Conservation (phyloP, 2,329 filamentous ascomycete species). For the Sporothrix phasma region DNA sequence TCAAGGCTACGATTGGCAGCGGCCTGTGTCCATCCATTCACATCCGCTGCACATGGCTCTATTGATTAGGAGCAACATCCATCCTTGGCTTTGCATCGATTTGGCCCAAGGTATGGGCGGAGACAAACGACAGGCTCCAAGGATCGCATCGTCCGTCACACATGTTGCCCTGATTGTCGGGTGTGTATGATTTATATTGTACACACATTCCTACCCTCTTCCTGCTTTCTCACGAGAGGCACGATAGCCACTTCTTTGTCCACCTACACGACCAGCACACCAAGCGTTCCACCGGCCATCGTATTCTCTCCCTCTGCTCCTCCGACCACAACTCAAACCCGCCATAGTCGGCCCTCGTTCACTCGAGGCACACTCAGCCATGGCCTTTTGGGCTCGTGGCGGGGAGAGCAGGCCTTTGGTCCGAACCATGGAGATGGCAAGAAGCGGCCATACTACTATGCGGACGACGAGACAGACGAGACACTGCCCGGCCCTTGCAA, state of each 20-base stretch:
- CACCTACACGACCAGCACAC: background rate
- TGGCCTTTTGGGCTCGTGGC: slow-evolving; percentile 14
- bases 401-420: slow-evolving; percentile 5
- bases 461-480: background rate
- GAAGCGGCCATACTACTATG: slow-evolving; percentile 6
- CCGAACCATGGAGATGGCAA: background rate
- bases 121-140: background rate
- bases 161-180: background rate
- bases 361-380: background rate
- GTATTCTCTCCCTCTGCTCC: slow-evolving; percentile 1
- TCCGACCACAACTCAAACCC: slow-evolving; percentile 3
- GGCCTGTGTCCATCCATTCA: background rate
- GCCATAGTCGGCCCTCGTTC: background rate
- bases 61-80: background rate
- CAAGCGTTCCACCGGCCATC: background rate
- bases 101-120: background rate
- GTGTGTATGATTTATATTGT: slow-evolving; percentile 1
- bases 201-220: background rate
- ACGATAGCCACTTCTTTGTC: background rate
- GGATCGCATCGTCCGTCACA: background rate
- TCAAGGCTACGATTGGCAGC: background rate
- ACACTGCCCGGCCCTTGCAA: background rate
- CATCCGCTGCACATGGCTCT: background rate
- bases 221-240: background rate
- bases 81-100: background rate